Base-by-base conservation (phyloP, 768 basidiomycete genomes). In the Lactifluus hygrophoroides region DNA sequence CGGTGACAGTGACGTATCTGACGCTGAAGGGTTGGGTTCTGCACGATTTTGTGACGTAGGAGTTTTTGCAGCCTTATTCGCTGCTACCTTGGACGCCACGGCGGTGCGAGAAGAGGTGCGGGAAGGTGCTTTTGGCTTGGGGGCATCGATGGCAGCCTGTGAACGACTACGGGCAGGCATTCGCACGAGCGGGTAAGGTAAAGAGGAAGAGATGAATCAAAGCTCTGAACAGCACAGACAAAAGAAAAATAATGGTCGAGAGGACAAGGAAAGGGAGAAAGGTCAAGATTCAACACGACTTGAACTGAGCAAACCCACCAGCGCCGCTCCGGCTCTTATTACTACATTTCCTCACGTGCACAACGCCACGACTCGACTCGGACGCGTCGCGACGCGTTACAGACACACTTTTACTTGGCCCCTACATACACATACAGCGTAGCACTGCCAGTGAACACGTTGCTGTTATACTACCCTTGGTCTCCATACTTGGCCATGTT, bases 91-190 rank as follows among this genome's bases (percentile, higher is more conserved):
- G 17, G 61, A 10, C 1, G 25, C 58, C 2, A 51, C 3, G 21
- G 54, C 27, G 14, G 51, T 53, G 14, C 61, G 61, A 60, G 61
- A 62, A 7, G 51, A 49, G 17, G 48, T 48, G 30, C 61, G 61
- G 43, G 61, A 54, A 23, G 57, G 61, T 3, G 61, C 58, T 28
- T 45, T 60, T 2, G 58, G 35, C 35, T 60, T 54, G 19, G 58
- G 46, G 25, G 32, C 25, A 27, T 49, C 51, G 34, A 54, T 50
- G 28, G 57, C 48, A 19, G 58, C 51, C 37, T 62, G 58, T 35
- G 61, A 60, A 27, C 61, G 61, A 19, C 47, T 60, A 19, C 61
- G 61, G 48, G 61, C 5, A 6, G 61, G 61, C 58, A 60, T 60
- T 37, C 45, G n/a, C 28, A 40, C 16, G 38, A 34, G 10, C 23